Conservation (phyloP, 768 basidiomycete species). For the Chiua virens region DNA sequence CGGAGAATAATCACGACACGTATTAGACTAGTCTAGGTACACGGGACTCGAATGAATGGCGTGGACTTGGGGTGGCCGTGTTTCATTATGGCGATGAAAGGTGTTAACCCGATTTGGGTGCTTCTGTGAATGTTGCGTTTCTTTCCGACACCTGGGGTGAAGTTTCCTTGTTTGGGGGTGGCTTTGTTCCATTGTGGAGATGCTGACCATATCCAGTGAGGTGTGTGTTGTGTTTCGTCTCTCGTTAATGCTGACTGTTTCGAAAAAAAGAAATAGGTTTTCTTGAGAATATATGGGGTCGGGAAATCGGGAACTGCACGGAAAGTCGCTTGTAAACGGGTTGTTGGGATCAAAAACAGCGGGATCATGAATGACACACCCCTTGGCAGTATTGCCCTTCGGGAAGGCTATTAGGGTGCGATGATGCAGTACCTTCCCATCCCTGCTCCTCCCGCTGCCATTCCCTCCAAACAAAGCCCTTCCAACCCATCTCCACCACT, state of each 20-base stretch:
- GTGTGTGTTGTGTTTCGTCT: constrained; percentile 3
- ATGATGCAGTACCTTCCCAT: constrained; percentile 6
- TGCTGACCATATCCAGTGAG: not conserved
- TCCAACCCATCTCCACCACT: constrained; percentile 3
- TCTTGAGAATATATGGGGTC: not conserved
- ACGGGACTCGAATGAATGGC: too few species aligned
- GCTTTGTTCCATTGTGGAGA: constrained; percentile 15
- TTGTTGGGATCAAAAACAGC: constrained; percentile 12
- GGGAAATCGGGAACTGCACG: constrained; percentile 2
- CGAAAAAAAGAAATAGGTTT: not conserved
- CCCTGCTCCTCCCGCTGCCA: constrained; percentile 3
- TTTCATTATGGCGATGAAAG: too few species aligned
- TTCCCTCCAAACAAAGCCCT: constrained; percentile 5
- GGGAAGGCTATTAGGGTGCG: constrained; percentile 14
- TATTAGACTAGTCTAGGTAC: too few species aligned
- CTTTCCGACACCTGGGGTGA: not conserved
- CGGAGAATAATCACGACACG: too few species aligned
- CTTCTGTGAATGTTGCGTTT: not conserved
- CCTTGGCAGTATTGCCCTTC: not conserved
- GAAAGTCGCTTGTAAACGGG: not conserved
- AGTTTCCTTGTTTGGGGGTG: not conserved
- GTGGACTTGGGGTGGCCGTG: too few species aligned
- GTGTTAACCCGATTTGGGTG: too few species aligned
- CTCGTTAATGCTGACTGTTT: not conserved
- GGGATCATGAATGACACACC: constrained; percentile 11